These are phyloP conservation scores for Piper betle DNA, from an alignment of 164 flowering plant species.

Conservation along the genomic window DNA sequence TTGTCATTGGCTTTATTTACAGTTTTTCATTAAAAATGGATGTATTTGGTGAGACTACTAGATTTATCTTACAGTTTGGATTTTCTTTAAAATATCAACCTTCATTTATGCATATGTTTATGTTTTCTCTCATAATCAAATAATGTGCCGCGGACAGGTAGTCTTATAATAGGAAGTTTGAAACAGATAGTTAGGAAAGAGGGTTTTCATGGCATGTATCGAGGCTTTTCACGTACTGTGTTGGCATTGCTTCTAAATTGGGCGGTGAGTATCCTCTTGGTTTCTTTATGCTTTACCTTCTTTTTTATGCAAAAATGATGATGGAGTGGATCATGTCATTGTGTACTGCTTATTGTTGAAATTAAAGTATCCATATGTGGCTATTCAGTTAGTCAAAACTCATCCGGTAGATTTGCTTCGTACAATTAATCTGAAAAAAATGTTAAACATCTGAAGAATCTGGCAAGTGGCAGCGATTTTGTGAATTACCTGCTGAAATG, in stretches of 20 bases:
- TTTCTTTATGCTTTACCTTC: not conserved
- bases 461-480: too few species aligned
- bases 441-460: too few species aligned
- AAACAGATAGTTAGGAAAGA: slow-evolving; percentile 63
- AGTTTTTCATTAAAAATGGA: too few species aligned
- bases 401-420: not conserved
- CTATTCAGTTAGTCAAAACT: not conserved
- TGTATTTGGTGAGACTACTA: too few species aligned
- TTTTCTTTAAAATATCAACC: too few species aligned
- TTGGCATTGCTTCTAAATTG: slow-evolving; percentile 91
- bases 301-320: not conserved
- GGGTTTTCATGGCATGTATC: slow-evolving; percentile 93
- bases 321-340: not conserved
- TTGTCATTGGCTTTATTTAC: too few species aligned
- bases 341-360: not conserved
- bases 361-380: not conserved
- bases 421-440: not conserved
- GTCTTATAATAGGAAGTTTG: slow-evolving; percentile 76
- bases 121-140: too few species aligned
- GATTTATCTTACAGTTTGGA: too few species aligned
- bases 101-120: too few species aligned
- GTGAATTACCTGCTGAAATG: too few species aligned
- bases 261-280: slow-evolving; percentile 20
- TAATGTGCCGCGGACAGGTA: slow-evolving; percentile 23
- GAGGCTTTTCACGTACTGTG: slow-evolving; percentile 88